These are phyloP conservation scores for Panaeolus cyanescens DNA, from an alignment of 768 basidiomycete species.

Conservation along the genomic window DNA sequence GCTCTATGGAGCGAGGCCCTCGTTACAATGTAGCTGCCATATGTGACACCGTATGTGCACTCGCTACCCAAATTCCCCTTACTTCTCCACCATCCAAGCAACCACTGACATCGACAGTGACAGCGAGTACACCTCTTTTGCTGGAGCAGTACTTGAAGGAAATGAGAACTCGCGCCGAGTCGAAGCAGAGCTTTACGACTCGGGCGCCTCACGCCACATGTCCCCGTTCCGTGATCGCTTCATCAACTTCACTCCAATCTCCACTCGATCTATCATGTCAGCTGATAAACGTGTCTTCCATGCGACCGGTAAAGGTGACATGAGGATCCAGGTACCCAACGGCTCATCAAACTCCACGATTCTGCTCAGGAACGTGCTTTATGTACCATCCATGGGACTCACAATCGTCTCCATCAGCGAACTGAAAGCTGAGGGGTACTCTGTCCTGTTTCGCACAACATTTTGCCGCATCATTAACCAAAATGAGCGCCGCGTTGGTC, in stretches of 20 bases:
- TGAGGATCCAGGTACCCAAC: slow-evolving; percentile 25
- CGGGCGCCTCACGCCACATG: slow-evolving; percentile 38
- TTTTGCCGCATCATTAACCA: slow-evolving; percentile 24
- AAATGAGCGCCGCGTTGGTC: slow-evolving; percentile 16
- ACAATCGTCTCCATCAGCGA: slow-evolving; percentile 33
- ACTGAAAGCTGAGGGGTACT: slow-evolving; percentile 24
- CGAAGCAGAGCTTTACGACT: slow-evolving; percentile 33
- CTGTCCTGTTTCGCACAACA: slow-evolving; percentile 21
- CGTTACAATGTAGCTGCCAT: too few relatives aligned
- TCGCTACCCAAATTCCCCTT: too few relatives aligned
- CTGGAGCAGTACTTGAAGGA: slow-evolving; percentile 6
- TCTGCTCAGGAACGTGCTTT: slow-evolving; percentile 29
- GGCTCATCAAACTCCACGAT: slow-evolving; percentile 18
- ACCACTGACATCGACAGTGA: not conserved
- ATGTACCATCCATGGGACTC: slow-evolving; percentile 29
- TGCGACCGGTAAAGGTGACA: slow-evolving; percentile 32
- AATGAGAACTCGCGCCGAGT: not conserved
- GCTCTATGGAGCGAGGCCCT: too few relatives aligned
- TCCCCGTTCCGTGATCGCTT: slow-evolving; percentile 31
- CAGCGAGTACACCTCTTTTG: not conserved
- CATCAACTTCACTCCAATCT: slow-evolving; percentile 27
- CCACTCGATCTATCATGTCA: slow-evolving; percentile 26
- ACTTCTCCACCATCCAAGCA: not conserved
- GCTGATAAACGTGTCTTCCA: slow-evolving; percentile 29
- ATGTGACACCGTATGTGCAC: too few relatives aligned